These are phyloP conservation scores for Bruguiera parviflora DNA, from an alignment of 345 rosid species.

Conservation along the genomic window DNA sequence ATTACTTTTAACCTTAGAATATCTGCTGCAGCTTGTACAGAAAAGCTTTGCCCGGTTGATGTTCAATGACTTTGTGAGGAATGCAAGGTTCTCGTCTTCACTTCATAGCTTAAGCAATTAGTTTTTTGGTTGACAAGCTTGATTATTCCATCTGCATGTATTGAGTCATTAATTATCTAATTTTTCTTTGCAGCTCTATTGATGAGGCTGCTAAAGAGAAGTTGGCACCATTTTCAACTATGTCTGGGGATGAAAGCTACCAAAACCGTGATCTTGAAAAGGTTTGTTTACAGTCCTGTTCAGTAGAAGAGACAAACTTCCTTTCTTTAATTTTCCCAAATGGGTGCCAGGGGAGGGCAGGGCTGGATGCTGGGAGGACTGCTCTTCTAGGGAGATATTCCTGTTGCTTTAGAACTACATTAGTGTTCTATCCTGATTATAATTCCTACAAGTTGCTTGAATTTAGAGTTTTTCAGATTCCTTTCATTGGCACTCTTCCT, in stretches of 20 bases:
- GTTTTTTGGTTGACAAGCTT: not conserved
- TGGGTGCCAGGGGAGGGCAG: not conserved
- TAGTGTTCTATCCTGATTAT: too few relatives aligned
- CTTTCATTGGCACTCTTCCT: not conserved
- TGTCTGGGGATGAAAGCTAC: slow-evolving; percentile 85
- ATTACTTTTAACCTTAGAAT: slow-evolving; percentile 16
- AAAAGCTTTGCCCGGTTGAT: slow-evolving; percentile 93
- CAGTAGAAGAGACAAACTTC: not conserved
- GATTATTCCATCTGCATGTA: not conserved
- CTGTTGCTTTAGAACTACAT: not conserved
- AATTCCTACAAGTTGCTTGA: not conserved
- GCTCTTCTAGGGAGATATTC: not conserved
- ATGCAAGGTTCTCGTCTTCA: slow-evolving; percentile 60
- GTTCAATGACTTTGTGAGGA: slow-evolving; percentile 75
- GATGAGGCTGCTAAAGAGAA: slow-evolving; percentile 80
- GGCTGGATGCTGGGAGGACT: not conserved
- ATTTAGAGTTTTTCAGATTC: not conserved
- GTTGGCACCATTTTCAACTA: slow-evolving; percentile 67
- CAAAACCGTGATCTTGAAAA: slow-evolving; percentile 97
- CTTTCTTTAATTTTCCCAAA: not conserved
- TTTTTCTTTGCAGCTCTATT: slow-evolving; percentile 50
- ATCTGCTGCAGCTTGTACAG: slow-evolving; percentile 85
- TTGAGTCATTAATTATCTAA: slow-evolving; percentile 6
- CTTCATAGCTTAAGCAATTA: not conserved
- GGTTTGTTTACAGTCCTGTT: slow-evolving; percentile 35